Evolutionary conservation across 257 asterid species (phyloP).

Genomic region (Solanum habrochaites): DNA sequence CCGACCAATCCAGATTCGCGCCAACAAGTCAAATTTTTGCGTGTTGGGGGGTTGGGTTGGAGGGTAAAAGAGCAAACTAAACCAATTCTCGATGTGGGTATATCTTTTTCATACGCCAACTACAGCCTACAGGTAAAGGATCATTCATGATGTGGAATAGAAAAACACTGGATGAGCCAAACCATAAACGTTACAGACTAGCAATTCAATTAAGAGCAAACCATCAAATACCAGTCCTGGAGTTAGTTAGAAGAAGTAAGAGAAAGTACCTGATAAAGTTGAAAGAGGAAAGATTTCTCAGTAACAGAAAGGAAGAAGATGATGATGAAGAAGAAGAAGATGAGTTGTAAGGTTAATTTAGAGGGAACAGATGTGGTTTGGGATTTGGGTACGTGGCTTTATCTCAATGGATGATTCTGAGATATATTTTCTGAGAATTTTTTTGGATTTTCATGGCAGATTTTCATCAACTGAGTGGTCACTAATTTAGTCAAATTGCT

Average conservation of each 20-base stretch:
- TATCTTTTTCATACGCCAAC: neutral
- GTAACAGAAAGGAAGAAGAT: neutral
- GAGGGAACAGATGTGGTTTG: slow-evolving; percentile 56
- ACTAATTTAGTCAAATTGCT: neutral
- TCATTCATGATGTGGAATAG: neutral
- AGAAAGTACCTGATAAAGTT: neutral
- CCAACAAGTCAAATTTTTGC: neutral
- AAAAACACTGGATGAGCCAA: neutral
- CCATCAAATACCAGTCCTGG: neutral
- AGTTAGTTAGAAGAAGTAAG: neutral
- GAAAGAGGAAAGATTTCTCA: neutral
- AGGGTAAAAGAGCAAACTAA: neutral
- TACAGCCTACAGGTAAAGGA: neutral
- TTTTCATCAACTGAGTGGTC: neutral
- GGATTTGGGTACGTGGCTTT: slow-evolving; percentile 45
- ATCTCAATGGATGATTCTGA: slow-evolving; percentile 1
- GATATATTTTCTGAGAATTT: neutral
- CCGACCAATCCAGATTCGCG: neutral
- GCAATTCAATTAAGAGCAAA: neutral
- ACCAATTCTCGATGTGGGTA: neutral
- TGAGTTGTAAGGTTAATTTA: slow-evolving; percentile 14
- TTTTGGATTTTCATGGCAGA: slow-evolving; percentile 9
- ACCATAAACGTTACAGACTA: neutral
- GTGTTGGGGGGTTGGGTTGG: neutral
- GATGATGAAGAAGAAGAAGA: neutral